Base-by-base conservation (phyloP, 495 filamentous ascomycete genomes). In the Parathielavia hyrcaniae region DNA sequence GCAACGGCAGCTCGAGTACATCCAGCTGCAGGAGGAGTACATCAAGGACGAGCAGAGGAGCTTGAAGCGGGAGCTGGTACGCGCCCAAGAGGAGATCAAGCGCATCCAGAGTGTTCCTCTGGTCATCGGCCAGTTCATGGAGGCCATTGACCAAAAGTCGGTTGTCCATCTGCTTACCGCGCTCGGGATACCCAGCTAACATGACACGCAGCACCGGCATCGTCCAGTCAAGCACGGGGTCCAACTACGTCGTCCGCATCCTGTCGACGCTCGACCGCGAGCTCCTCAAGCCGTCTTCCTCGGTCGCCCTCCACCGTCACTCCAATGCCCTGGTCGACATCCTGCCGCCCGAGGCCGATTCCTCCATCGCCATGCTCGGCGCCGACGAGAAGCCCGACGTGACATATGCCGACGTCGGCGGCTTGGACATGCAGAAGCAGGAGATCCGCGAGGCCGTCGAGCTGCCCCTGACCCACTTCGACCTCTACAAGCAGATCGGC, bases 11-110 rank as follows among this genome's bases (percentile, higher is more conserved):
- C 80, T 98, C 48, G 93, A 98, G 87, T 96, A 96, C 74, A 97
- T 98, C 70, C 87, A 95, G 71, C 81, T 98, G 62, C 93, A 98
- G 75, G 93, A 98, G 76, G 95, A 98, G 71, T 98, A 97, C 77
- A 98, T 98, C 82, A 98, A 98, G 78, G 95, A 98, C 81, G 93
- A 98, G 79, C 93, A 98, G 74, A 85, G 91, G 78, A 96, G 90
- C 75, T 77, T 98, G 69, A 98, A 98, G 79, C 82, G 95, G 63
- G 93, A 98, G 77, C 83, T 98, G 34, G 92, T 98, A 41, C 86
- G 93, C 54, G 93, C 93, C 62, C 93, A 98, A 72, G 93, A 98
- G 73, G 93, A 98, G 78, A 98, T 98, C 76, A 98, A 98, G 79
- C 85, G 93, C 60, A 98, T 98, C 71, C 93, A 98, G 73, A 96